Percentiles rank a stretch among this genome's conserved stretches.
Evolutionary conservation across 2,329 filamentous ascomycete genomes (phyloP).

Genomic region (Mollisiaceae sp.): DNA sequence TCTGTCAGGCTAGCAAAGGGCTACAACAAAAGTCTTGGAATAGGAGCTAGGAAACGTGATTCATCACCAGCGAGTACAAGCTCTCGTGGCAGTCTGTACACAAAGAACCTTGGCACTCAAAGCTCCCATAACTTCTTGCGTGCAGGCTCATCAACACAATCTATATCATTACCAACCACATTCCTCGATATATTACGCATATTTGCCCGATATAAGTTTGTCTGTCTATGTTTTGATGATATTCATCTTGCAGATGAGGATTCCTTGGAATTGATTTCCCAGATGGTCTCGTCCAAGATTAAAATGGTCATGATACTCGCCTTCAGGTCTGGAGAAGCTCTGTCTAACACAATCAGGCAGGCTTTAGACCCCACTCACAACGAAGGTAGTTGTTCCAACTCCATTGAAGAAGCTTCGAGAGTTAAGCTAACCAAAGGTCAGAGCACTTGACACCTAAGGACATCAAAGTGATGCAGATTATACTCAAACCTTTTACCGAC

Average conservation of each 20-base stretch:
- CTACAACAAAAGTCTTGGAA: constrained; percentile 38
- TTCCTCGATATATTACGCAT: constrained; percentile 85
- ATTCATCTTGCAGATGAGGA: constrained; percentile 90
- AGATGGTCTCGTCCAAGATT: constrained; percentile 78
- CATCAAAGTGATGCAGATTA: constrained; percentile 69
- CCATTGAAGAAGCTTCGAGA: not conserved
- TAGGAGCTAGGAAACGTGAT: constrained; percentile 33
- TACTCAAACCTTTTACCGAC: constrained; percentile 75
- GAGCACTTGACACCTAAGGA: constrained; percentile 42
- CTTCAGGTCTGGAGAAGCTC: constrained; percentile 61
- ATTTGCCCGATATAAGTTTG: constrained; percentile 81
- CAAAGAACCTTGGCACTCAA: constrained; percentile 47
- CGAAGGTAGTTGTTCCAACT: not conserved
- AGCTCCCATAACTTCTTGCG: constrained; percentile 65
- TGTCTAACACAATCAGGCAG: constrained; percentile 47
- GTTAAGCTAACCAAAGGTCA: not conserved
- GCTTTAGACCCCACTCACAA: not conserved
- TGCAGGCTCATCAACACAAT: constrained; percentile 62
- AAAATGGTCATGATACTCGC: constrained; percentile 70
- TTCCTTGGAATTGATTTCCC: constrained; percentile 79
- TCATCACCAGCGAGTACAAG: constrained; percentile 33
- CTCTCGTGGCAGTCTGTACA: constrained; percentile 32
- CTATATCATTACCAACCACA: constrained; percentile 81
- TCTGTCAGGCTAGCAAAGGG: not conserved
- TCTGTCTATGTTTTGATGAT: constrained; percentile 88